These are phyloP conservation scores for Fusarium globosum DNA, from an alignment of 2,329 filamentous ascomycete genomes.

Conservation along the genomic window DNA sequence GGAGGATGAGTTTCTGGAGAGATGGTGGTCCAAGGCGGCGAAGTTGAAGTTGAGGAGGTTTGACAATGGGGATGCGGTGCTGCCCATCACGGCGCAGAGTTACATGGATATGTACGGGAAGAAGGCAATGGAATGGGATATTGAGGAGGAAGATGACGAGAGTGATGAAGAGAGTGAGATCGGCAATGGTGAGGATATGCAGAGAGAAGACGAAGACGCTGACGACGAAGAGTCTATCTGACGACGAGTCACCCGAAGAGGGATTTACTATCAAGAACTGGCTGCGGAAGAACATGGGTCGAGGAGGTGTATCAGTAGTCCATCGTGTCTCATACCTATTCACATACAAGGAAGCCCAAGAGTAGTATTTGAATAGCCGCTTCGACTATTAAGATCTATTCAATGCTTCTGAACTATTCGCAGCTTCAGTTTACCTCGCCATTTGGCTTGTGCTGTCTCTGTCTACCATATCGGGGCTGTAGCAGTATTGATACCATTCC, in stretches of 20 bases:
- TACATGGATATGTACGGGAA: conserved; percentile 6
- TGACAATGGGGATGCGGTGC: conserved; percentile 23
- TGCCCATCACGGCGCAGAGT: conserved; percentile 16
- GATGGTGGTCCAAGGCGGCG: conserved; percentile 40
- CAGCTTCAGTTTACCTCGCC: no score
- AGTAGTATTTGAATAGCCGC: no score
- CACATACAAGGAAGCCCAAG: background rate
- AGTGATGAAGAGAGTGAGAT: background rate
- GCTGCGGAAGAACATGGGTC: background rate
- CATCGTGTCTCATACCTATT: background rate
- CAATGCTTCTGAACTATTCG: background rate
- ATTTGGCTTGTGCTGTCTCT: no score
- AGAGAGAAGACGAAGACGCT: background rate
- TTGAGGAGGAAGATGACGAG: background rate
- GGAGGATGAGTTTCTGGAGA: conserved; percentile 41
- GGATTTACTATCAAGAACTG: background rate
- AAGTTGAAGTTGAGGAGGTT: conserved; percentile 37
- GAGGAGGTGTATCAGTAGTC: background rate
- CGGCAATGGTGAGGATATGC: background rate
- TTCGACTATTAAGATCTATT: no score
- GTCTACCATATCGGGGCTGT: background rate
- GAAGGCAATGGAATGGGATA: conserved; percentile 8
- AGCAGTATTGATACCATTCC: conserved; percentile 48
- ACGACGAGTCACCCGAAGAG: background rate
- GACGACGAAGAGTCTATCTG: background rate